Conservation (phyloP, 805 yeast species). For the Maudiozyma serrabonitensis region DNA sequence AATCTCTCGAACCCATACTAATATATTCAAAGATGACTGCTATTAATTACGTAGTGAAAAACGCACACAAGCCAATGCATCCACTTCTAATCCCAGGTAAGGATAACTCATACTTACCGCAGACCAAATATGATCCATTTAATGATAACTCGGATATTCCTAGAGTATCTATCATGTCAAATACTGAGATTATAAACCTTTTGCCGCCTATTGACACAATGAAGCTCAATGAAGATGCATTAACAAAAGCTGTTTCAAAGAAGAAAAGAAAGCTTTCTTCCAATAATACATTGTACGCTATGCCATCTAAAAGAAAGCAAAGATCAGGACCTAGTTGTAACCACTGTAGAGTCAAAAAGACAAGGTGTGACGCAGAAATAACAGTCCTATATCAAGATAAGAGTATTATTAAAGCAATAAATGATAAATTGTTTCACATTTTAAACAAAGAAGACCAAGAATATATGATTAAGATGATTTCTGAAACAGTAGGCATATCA, state of each 20-base stretch:
- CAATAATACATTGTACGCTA: neutral
- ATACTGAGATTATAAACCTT: neutral
- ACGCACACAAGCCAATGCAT: neutral
- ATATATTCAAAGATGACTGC: neutral
- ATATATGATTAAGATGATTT: slow-evolving; percentile 5
- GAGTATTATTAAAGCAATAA: slow-evolving; percentile 10
- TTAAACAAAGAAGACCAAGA: neutral
- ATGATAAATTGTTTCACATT: slow-evolving; percentile 15
- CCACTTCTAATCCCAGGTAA: neutral
- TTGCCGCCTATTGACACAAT: neutral
- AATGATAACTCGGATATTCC: neutral
- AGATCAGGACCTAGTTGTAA: slow-evolving; percentile 71
- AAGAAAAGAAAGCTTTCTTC: neutral
- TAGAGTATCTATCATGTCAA: neutral
- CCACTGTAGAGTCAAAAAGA: slow-evolving; percentile 56
- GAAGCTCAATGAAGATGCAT: neutral
- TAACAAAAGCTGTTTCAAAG: neutral
- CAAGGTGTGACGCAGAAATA: slow-evolving; percentile 64
- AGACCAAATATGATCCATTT: neutral
- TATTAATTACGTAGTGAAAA: neutral
- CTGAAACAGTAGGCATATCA: neutral
- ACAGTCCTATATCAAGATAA: slow-evolving; percentile 29
- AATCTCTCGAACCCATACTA: neutral
- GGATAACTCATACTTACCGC: neutral
- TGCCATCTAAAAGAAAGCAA: slow-evolving; percentile 35